Percentiles rank a stretch among this genome's conserved stretches.
Conservation (phyloP, 2,329 filamentous ascomycete genomes). For the Cladosporium austrohemisphaericum region DNA sequence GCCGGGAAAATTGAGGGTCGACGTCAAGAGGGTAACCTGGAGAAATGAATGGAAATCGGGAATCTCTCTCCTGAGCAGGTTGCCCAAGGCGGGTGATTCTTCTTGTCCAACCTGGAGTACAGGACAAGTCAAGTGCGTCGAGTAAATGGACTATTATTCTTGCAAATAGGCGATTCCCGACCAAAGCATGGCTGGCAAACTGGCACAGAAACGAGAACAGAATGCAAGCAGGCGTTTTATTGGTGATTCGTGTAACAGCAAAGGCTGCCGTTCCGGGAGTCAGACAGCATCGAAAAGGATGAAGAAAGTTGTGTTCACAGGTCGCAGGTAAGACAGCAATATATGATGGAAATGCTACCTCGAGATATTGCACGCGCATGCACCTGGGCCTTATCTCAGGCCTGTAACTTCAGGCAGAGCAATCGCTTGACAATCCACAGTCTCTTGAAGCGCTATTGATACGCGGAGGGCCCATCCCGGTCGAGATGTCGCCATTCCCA, state of each 20-base stretch:
- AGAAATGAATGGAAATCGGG: not conserved
- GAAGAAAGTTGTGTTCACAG: not conserved
- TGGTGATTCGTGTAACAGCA: slow-evolving; percentile 9
- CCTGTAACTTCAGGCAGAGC: not conserved
- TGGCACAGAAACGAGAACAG: not conserved
- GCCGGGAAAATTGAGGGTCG: too few species aligned
- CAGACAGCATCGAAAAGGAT: not conserved
- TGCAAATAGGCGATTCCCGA: slow-evolving; percentile 1
- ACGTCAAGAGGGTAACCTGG: not conserved
- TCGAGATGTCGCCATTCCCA: slow-evolving; percentile 11
- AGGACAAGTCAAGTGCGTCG: too few species aligned
- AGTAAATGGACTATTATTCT: too few species aligned
- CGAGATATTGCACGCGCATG: too few species aligned
- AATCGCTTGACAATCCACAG: too few species aligned
- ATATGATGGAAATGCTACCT: too few species aligned
- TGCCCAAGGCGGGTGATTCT: too few species aligned
- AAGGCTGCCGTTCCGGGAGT: not conserved
- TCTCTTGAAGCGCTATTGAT: not conserved
- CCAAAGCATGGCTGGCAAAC: not conserved
- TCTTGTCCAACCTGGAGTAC: too few species aligned
- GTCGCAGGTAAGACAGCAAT: too few species aligned
- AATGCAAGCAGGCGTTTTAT: slow-evolving; percentile 12
- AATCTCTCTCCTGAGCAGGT: too few species aligned
- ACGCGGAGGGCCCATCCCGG: not conserved
- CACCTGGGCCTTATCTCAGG: not conserved